These are phyloP conservation scores for Boletus tylopilopsis DNA, from an alignment of 768 basidiomycete species.

Conservation along the genomic window DNA sequence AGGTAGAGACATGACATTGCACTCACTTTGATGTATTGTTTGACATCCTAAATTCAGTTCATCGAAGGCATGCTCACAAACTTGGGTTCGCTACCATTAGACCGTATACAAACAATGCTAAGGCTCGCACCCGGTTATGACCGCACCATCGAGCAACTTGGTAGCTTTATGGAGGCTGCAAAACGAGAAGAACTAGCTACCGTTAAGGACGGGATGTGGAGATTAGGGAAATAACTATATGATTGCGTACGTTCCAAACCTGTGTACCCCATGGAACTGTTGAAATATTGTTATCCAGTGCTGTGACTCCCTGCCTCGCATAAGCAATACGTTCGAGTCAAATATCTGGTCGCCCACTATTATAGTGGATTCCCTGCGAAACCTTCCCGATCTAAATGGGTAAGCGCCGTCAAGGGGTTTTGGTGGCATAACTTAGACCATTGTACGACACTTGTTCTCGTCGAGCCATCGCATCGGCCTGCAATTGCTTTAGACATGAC, in stretches of 20 bases:
- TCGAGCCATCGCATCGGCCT: too few species aligned
- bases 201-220: constrained; percentile 71
- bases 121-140: constrained; percentile 82
- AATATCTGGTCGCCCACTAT: too few species aligned
- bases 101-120: constrained; percentile 88
- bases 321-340: too few species aligned
- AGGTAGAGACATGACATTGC: constrained; percentile 41
- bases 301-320: not conserved
- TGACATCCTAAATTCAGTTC: constrained; percentile 45
- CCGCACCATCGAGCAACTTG: constrained; percentile 74
- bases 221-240: constrained; percentile 31
- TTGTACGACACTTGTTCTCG: too few species aligned
- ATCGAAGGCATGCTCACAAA: constrained; percentile 92
- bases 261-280: not conserved
- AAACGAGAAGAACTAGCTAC: constrained; percentile 72
- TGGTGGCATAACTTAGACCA: too few species aligned
- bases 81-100: constrained; percentile 67
- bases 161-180: constrained; percentile 76
- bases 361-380: too few species aligned
- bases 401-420: too few species aligned
- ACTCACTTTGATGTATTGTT: not conserved
- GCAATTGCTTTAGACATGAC: too few species aligned
- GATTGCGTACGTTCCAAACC: not conserved
- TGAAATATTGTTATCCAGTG: not conserved
- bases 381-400: too few species aligned